phyloP scores from a whole-genome alignment of 139 green algal species.

The Chlamydomonas applanata region DNA sequence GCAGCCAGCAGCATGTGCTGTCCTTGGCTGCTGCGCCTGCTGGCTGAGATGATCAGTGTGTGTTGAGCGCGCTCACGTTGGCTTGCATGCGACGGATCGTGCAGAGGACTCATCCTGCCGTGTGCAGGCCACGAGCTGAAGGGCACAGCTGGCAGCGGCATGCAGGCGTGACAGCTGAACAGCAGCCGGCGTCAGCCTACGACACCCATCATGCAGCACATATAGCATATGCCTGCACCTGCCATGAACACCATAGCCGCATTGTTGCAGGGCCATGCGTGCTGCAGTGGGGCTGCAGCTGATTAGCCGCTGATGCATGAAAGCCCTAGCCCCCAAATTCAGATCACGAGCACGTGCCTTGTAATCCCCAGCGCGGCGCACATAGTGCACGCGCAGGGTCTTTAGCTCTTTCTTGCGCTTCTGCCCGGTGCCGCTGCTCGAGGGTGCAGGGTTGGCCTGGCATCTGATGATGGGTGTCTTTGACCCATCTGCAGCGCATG shows the following conservation, averaged over 20 bases:
- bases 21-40: too few species aligned
- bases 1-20: background rate
- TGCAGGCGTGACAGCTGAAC: too few species aligned
- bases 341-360: background rate
- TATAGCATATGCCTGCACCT: background rate
- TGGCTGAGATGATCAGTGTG: too few species aligned
- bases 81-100: too few species aligned
- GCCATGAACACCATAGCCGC: background rate
- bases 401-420: background rate
- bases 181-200: too few species aligned
- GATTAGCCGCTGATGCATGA: background rate
- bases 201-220: background rate
- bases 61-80: too few species aligned
- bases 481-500: too few species aligned
- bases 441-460: background rate
- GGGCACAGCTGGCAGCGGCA: too few species aligned
- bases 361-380: background rate
- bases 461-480: too few species aligned
- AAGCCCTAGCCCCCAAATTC: background rate
- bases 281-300: too few species aligned
- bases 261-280: too few species aligned
- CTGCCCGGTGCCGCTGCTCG: background rate
- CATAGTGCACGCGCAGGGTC: constrained; percentile 3
- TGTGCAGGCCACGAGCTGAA: too few species aligned
- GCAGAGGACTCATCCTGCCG: background rate